These are phyloP conservation scores for Hypomyces perniciosus DNA, from an alignment of 2,329 filamentous ascomycete genomes.

Conservation along the genomic window DNA sequence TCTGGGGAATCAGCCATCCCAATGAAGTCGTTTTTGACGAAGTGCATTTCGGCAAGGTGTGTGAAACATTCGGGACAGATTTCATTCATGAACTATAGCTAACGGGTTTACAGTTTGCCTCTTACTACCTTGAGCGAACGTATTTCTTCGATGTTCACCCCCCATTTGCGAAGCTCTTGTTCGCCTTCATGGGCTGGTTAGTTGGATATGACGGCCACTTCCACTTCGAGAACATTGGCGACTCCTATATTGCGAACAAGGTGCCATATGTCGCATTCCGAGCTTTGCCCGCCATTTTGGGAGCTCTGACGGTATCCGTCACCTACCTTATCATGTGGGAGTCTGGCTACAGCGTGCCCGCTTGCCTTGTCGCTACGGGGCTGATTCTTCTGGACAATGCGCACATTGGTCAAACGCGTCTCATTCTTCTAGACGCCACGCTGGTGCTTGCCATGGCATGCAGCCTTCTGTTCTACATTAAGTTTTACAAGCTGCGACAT, in stretches of 20 bases:
- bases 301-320: slow-evolving; percentile 87
- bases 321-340: slow-evolving; percentile 99
- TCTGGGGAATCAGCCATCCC: slow-evolving; percentile 93
- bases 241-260: slow-evolving; percentile 95
- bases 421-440: slow-evolving; percentile 92
- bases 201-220: slow-evolving; percentile 96
- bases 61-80: slow-evolving; percentile 17
- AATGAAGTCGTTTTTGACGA: slow-evolving; percentile 98
- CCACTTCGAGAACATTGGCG: slow-evolving; percentile 98
- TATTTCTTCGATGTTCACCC: slow-evolving; percentile 99
- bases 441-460: slow-evolving; percentile 94
- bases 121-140: slow-evolving; percentile 85
- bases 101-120: slow-evolving; percentile 51
- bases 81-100: neutral
- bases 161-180: slow-evolving; percentile 95
- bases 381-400: slow-evolving; percentile 94
- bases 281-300: slow-evolving; percentile 84
- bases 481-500: slow-evolving; percentile 95
- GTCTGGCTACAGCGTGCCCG: slow-evolving; percentile 92
- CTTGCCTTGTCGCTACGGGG: slow-evolving; percentile 78
- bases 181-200: slow-evolving; percentile 94
- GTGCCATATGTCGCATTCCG: slow-evolving; percentile 96
- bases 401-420: slow-evolving; percentile 89
- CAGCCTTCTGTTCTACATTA: slow-evolving; percentile 88
- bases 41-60: slow-evolving; percentile 98